Conservation (phyloP, 2,329 filamentous ascomycete genomes). For the Gnomoniopsis smithogilvyi region DNA sequence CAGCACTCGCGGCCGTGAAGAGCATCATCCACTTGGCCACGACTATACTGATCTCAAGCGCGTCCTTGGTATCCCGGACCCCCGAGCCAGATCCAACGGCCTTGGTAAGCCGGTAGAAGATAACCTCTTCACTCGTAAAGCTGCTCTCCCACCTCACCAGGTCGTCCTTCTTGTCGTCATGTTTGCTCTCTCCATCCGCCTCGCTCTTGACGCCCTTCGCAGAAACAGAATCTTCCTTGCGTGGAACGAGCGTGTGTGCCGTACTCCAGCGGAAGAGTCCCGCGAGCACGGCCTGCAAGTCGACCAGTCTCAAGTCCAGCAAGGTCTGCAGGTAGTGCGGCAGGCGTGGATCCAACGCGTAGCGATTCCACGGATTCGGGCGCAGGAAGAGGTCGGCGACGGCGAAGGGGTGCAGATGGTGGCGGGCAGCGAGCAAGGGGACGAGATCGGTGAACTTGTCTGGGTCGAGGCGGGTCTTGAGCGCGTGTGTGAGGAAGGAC, state of each 20-base stretch:
- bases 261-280: slow-evolving; percentile 57
- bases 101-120: slow-evolving; percentile 90
- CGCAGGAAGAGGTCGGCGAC: slow-evolving; percentile 59
- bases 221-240: not conserved
- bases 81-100: slow-evolving; percentile 62
- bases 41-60: slow-evolving; percentile 45
- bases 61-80: slow-evolving; percentile 45
- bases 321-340: slow-evolving; percentile 58
- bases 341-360: slow-evolving; percentile 57
- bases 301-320: slow-evolving; percentile 47
- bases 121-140: slow-evolving; percentile 74
- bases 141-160: slow-evolving; percentile 51
- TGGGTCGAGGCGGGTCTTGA: slow-evolving; percentile 48
- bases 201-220: slow-evolving; percentile 22
- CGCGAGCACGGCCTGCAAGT: slow-evolving; percentile 52
- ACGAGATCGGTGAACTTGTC: slow-evolving; percentile 52
- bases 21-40: slow-evolving; percentile 58
- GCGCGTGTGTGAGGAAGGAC: slow-evolving; percentile 48
- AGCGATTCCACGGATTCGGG: slow-evolving; percentile 44
- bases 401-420: slow-evolving; percentile 47
- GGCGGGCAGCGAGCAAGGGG: slow-evolving; percentile 44
- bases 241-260: slow-evolving; percentile 31
- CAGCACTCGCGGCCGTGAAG: slow-evolving; percentile 49
- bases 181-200: slow-evolving; percentile 16
- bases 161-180: slow-evolving; percentile 20